Percentiles rank a stretch among this genome's conserved stretches.
These are phyloP conservation scores for Parachaetomium inaequale DNA, from an alignment of 495 filamentous ascomycete genomes.

Conservation along the genomic window DNA sequence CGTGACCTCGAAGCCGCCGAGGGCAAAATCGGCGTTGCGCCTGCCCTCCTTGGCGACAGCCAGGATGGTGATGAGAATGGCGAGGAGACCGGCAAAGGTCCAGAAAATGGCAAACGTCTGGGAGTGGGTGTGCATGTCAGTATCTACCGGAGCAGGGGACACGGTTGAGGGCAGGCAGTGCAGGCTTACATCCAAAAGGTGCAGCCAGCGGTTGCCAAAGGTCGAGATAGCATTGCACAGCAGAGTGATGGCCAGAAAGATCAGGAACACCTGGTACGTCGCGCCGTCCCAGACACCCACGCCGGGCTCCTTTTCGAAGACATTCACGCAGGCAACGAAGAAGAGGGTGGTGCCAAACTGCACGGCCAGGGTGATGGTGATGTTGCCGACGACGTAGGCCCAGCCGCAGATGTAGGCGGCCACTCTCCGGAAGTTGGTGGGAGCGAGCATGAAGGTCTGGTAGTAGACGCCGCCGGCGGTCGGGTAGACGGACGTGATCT, in stretches of 20 bases:
- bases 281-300: conserved; percentile 41
- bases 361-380: conserved; percentile 65
- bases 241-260: conserved; percentile 56
- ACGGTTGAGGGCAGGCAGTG: not conserved
- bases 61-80: conserved; percentile 43
- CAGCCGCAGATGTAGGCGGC: conserved; percentile 65
- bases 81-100: conserved; percentile 48
- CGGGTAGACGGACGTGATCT: conserved; percentile 56
- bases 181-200: conserved; percentile 50
- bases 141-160: not conserved
- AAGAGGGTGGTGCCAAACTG: conserved; percentile 63
- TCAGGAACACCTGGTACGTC: conserved; percentile 56
- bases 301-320: conserved; percentile 45
- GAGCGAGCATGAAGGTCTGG: conserved; percentile 53
- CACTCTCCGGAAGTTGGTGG: conserved; percentile 38
- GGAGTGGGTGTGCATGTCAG: not conserved
- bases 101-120: conserved; percentile 52
- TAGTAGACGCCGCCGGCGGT: conserved; percentile 57
- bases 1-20: conserved; percentile 44
- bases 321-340: conserved; percentile 51
- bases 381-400: conserved; percentile 65
- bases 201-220: conserved; percentile 55
- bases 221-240: conserved; percentile 53
- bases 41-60: conserved; percentile 46
- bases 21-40: conserved; percentile 38